Evolutionary conservation across 2,329 filamentous ascomycete species (phyloP), one percentile per base, ranked within the genome.

Genomic region (Ophiostoma novo-ulmi): DNA sequence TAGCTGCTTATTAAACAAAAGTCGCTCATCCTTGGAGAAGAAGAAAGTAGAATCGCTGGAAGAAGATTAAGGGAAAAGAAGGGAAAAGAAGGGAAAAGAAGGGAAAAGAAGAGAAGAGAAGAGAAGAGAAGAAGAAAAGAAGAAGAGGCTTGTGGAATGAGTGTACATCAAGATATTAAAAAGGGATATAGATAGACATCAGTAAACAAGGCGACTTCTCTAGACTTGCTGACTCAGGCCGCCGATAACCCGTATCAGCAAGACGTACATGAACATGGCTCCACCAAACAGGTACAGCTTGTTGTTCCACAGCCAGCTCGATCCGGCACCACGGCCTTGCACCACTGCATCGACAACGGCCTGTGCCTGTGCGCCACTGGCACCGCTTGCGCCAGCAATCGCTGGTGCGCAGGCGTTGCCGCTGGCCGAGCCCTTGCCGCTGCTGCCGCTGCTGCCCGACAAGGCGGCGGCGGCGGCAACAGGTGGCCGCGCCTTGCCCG

Each of bases 261-360:
- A 80, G 13, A 97, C 93, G 80, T 97, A 98, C 20, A 90, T 80
- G 77, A 98, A 91, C 38, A 97, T 83, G 22, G 88, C 80, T 0
- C 84, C 88, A 10, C 91, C 87, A 0, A 88, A 85, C 66, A 97
- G 82, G 76, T 91, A 84, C 73, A 94, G 83, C 81, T 93, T 95
- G 81, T 97, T 92, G 73, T 88, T 86, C 74, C 88, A 85, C 73
- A 96, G 79, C 92, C 93, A 98, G 71, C 92, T 88, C 75, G 93
- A 89, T 0, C 93, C 92, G 2, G 90, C 92, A 74, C 95, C 89
- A 74, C 91, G 89, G 85, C 82, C 89, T 85, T 85, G 93, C 80
- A 80, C 91, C 79, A 81, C 91, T 1, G 84, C 92, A 74, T 94
- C 91, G n/a, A 95, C 90, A 0, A 96, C 78, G 78, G 91, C 80